These are phyloP conservation scores for Russula vinacea DNA, from an alignment of 768 basidiomycete species.

Conservation along the genomic window DNA sequence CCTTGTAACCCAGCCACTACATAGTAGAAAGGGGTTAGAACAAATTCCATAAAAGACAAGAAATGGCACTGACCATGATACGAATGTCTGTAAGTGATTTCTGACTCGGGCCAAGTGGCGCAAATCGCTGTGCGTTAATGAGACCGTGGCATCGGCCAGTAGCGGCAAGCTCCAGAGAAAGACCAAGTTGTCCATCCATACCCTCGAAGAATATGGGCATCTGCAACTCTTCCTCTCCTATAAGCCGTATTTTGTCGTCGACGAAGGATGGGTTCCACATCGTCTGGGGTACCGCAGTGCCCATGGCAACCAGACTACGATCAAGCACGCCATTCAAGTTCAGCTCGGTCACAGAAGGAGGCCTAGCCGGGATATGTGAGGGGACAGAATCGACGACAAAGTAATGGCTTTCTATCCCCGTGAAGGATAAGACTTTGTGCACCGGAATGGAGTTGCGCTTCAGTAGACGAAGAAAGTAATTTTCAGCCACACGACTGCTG, in stretches of 20 bases:
- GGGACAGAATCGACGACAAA: slow-evolving; percentile 1
- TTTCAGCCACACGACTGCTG: background rate
- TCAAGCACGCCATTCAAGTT: slow-evolving; percentile 8
- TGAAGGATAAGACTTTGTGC: background rate
- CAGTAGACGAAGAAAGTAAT: slow-evolving; percentile 1
- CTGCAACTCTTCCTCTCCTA: slow-evolving; percentile 15
- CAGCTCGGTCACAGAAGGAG: background rate
- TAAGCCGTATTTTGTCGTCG: background rate
- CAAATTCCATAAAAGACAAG: background rate
- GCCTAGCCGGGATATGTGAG: background rate
- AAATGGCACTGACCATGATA: slow-evolving; percentile 11
- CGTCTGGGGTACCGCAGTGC: slow-evolving; percentile 23
- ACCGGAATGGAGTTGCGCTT: background rate
- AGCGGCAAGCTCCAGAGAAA: slow-evolving; percentile 9
- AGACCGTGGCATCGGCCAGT: slow-evolving; percentile 10
- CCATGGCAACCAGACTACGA: background rate
- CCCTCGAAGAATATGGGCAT: slow-evolving; percentile 23
- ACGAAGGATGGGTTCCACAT: slow-evolving; percentile 9
- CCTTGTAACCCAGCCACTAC: slow-evolving; percentile 22
- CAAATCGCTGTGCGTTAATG: background rate
- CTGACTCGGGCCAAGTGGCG: background rate
- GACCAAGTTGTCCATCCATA: slow-evolving; percentile 11
- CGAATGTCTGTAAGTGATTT: slow-evolving; percentile 6
- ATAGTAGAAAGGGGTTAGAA: background rate
- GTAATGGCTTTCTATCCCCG: background rate